Evolutionary conservation across 2,329 filamentous ascomycete species (phyloP), one percentile per base, ranked within the genome.

Genomic region (Neopestalotiopsis sp.): DNA sequence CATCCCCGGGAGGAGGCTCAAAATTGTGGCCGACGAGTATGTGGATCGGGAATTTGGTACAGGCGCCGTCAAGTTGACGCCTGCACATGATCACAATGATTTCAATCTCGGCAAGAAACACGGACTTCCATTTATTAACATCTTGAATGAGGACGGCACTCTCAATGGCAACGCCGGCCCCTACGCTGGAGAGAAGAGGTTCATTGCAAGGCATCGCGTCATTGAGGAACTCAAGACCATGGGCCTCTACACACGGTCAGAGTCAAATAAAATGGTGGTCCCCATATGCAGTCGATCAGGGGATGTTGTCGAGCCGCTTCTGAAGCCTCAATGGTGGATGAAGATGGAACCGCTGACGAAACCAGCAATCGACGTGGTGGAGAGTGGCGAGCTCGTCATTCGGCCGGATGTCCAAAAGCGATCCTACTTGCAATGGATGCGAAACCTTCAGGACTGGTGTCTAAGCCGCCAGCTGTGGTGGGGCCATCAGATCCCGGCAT

Each of bases 251-350:
- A 10, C 24, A 28, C 3, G 24, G 24, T 28, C 24, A 28, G 24
- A 28, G 24, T 28, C 10, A 10, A 10, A 38, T 38, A 38, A 38
- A 10, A 38, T 7, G 34, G 34, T 7, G 6, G 10, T 7, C 34
- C 34, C 34, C 34, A 38, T 38, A 10, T 10, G 34, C 34, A 7
- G 6, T 38, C 34, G 34, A 93, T 82, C 88, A 95, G 94, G 83
- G 95, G 95, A 98, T 79, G 87, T 97, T 66, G 97, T 98, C 74
- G 95, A 98, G 83, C 95, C 95, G 4, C 84, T 97, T 49, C 87
- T 98, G 84, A 98, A 97, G 85, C 95, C 95, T 10, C 95, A 98
- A 81, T 98, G 95, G 95, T 98, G 95, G 94, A 94, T 98, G 86
- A 90, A 89, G 77, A 98, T 97, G 94, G 76, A 92, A 93, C 6